Base-by-base conservation (phyloP, 345 rosid species). In the Draba incana region DNA sequence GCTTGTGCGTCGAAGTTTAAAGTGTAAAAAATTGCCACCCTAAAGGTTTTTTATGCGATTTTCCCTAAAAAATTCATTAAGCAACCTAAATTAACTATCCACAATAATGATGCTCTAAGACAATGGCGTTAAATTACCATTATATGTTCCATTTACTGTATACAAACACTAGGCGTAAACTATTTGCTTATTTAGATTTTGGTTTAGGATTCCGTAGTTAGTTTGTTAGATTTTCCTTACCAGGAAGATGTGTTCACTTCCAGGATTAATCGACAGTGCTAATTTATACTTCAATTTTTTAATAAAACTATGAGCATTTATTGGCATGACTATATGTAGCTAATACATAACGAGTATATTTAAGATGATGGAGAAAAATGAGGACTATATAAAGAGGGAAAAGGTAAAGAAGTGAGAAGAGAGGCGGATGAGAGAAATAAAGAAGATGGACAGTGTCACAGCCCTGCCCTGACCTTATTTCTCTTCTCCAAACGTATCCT, bases 401-500 rank as follows among this genome's bases (percentile, higher is more conserved):
- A 28, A 64, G 63, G 37, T 6, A 63, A 63, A 55, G 57, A 71
- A 24, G 28, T 46, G 57, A 49, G 56, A 71, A 25, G 39, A 63
- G 57, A 57, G 62, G 76, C 70, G 64, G 70, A 72, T 39, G 71
- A 27, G 66, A 64, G 66, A 46, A 72, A 64, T 72, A 57, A 72
- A 72, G 69, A 71, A 45, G 71, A 57, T 49, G 53, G 66, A 65
- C 77, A 72, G 60, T 57, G 65, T 57, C 38, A 72, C 70, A 64
- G 70, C 71, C 77, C 52, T 72, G 77, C 55, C 66, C 59, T 72
- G 76, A 72, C 70, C 70, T 56, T 72, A 64, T 64, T 72, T 57
- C 70, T 64, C 76, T 64, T 48, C 51, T 71, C 69, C 41, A 61
- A 16, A 37, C 8, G 48, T 12, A 54, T 62, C 48, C 54, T 62